Percentiles rank a stretch among this genome's conserved stretches.
phyloP scores from a whole-genome alignment of 179 eudicot genomes.

The Carnegiea gigantea region DNA sequence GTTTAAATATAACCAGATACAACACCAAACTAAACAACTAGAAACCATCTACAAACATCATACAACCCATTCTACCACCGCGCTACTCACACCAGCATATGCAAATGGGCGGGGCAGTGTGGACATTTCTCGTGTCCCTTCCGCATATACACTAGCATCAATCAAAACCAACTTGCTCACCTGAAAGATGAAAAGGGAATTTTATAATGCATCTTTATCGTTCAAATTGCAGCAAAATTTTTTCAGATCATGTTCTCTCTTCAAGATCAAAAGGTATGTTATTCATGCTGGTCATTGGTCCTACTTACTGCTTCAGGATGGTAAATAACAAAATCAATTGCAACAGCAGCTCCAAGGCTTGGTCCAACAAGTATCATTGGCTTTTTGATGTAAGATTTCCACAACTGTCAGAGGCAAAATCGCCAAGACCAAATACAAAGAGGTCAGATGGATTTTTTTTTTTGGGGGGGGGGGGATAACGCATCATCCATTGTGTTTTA shows the following conservation, averaged over 20 bases:
- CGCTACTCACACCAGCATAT: slow-evolving; percentile 76
- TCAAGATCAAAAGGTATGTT: not conserved
- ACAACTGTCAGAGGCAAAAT: slow-evolving; percentile 40
- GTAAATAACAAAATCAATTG: slow-evolving; percentile 71
- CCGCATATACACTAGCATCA: slow-evolving; percentile 94
- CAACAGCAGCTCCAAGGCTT: slow-evolving; percentile 92
- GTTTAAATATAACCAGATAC: not conserved
- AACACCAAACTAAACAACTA: not conserved
- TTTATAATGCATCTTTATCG: not conserved
- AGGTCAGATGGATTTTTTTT: slow-evolving; percentile 6
- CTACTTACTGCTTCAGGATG: slow-evolving; percentile 87
- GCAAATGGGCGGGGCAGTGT: slow-evolving; percentile 68
- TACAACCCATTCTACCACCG: not conserved
- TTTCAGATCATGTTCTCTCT: not conserved
- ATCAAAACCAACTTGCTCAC: slow-evolving; percentile 77
- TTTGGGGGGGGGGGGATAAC: no score
- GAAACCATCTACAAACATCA: not conserved
- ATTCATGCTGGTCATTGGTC: slow-evolving; percentile 7
- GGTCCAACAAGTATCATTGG: slow-evolving; percentile 91
- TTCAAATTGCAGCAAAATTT: not conserved
- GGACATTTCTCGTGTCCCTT: slow-evolving; percentile 68
- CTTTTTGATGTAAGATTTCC: slow-evolving; percentile 70
- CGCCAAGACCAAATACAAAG: not conserved
- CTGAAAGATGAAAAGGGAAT: slow-evolving; percentile 33
- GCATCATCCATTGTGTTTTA: not conserved